Evolutionary conservation across 805 yeast genomes (phyloP).

Genomic region (Nakazawaea wyomingensis): DNA sequence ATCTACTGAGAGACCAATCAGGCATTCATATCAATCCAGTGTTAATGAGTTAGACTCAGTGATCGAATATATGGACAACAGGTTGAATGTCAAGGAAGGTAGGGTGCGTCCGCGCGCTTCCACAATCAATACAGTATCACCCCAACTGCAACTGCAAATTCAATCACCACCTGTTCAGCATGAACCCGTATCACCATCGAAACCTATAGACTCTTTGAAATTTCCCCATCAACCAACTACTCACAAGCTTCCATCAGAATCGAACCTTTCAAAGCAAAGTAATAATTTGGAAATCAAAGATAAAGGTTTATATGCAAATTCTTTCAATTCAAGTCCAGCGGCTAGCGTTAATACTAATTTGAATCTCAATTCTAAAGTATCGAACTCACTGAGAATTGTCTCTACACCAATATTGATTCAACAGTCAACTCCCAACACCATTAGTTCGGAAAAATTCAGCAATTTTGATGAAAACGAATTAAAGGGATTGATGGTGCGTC

Average conservation of each 20-base stretch:
- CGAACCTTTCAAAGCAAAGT: background rate
- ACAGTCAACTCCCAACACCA: conserved; percentile 1
- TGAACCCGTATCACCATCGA: too few species aligned
- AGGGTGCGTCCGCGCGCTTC: conserved; percentile 5
- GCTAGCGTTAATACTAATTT: background rate
- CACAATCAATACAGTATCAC: background rate
- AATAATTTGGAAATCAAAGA: background rate
- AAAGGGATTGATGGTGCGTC: conserved; percentile 11
- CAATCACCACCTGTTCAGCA: background rate
- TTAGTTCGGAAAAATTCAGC: background rate
- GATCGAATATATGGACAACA: conserved; percentile 13
- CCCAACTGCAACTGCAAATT: background rate
- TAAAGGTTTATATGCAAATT: background rate
- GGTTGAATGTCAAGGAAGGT: background rate
- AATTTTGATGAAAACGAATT: conserved; percentile 8
- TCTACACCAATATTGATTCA: background rate
- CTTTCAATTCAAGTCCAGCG: background rate
- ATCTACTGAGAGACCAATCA: background rate
- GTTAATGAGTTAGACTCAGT: conserved; percentile 10
- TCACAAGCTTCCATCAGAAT: conserved; percentile 1
- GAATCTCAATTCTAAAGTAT: background rate
- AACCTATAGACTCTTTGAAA: too few species aligned
- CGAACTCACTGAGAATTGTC: background rate
- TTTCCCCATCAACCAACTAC: too few species aligned
- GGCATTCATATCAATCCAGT: background rate